phyloP scores from a whole-genome alignment of 116 monocot species.

The Phalaenopsis hybrid region DNA sequence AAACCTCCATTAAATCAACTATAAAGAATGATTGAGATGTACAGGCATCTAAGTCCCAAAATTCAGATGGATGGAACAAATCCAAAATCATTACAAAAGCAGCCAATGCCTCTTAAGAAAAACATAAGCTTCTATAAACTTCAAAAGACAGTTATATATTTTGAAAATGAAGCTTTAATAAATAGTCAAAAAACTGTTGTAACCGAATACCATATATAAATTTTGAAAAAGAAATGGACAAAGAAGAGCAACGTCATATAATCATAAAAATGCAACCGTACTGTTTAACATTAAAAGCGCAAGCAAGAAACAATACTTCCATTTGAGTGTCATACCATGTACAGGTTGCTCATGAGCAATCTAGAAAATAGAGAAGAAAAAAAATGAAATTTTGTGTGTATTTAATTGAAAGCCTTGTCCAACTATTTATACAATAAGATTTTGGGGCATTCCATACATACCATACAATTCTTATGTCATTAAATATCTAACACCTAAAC shows the following conservation, averaged over 20 bases:
- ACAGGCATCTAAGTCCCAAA: not conserved
- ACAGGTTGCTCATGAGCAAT: too few relatives aligned
- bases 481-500: too few relatives aligned
- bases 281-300: not conserved
- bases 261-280: not conserved
- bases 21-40: not conserved
- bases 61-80: not conserved
- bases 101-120: not conserved
- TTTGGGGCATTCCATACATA: too few relatives aligned
- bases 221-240: not conserved
- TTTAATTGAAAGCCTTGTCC: too few relatives aligned
- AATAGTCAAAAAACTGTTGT: not conserved
- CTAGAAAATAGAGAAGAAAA: too few relatives aligned
- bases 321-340: not conserved
- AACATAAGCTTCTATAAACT: not conserved
- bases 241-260: not conserved
- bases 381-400: too few relatives aligned
- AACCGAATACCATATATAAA: not conserved
- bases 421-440: too few relatives aligned
- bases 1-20: not conserved
- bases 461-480: too few relatives aligned
- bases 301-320: not conserved
- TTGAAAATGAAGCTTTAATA: not conserved
- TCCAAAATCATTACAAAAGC: slow-evolving; percentile 1
- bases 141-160: too few relatives aligned